phyloP scores from a whole-genome alignment of 257 asterid species.

The Lantana camara region DNA sequence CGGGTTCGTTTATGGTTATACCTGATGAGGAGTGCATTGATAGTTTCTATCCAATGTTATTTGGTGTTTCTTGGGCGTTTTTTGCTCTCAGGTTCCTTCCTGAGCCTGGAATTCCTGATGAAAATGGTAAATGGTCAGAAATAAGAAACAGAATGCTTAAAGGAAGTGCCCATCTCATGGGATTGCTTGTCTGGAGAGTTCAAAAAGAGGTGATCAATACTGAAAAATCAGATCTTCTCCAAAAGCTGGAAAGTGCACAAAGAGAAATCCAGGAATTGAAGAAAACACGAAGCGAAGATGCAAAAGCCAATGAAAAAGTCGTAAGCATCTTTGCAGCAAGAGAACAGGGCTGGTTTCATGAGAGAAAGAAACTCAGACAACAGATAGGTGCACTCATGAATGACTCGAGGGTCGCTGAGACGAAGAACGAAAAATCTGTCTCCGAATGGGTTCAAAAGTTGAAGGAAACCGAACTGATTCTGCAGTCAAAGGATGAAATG shows the following conservation, averaged over 20 bases:
- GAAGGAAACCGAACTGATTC: slow-evolving; percentile 43
- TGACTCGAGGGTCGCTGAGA: slow-evolving; percentile 52
- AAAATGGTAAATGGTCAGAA: slow-evolving; percentile 45
- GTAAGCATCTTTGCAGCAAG: slow-evolving; percentile 76
- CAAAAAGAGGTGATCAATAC: slow-evolving; percentile 37
- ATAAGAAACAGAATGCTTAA: slow-evolving; percentile 54
- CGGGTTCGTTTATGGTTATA: slow-evolving; percentile 35
- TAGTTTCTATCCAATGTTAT: slow-evolving; percentile 57
- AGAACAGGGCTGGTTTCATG: slow-evolving; percentile 80
- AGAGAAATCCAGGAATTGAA: slow-evolving; percentile 54
- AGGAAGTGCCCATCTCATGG: slow-evolving; percentile 82
- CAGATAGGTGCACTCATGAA: slow-evolving; percentile 71
- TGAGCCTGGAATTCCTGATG: slow-evolving; percentile 51
- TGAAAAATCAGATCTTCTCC: slow-evolving; percentile 42
- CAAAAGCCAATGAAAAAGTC: slow-evolving; percentile 87
- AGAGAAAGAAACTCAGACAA: slow-evolving; percentile 69
- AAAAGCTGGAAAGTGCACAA: slow-evolving; percentile 55
- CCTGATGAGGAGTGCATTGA: slow-evolving; percentile 42
- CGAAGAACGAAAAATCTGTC: slow-evolving; percentile 40
- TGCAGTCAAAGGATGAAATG: slow-evolving; percentile 57
- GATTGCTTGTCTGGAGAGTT: slow-evolving; percentile 66
- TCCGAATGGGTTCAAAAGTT: slow-evolving; percentile 56
- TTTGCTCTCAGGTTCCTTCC: slow-evolving; percentile 61
- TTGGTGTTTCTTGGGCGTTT: slow-evolving; percentile 80
- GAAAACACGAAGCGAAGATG: slow-evolving; percentile 78